A percentile compares a stretch with the other conserved stretches of the same genome.
phyloP scores from a whole-genome alignment of 129 eudicot species.

The Oenanthe sinensis region DNA sequence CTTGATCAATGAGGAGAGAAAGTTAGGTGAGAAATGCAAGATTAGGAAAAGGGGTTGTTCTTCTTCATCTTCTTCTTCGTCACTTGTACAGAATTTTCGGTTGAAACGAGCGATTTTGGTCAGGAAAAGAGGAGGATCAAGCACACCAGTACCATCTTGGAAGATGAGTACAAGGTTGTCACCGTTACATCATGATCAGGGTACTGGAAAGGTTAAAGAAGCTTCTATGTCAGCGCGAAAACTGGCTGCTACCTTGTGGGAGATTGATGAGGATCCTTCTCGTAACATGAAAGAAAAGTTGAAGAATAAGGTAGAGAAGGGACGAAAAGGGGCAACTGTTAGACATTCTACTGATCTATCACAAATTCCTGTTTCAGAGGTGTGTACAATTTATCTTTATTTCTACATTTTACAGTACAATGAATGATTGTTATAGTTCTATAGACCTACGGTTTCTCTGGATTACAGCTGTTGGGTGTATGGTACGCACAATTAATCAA shows the following conservation, averaged over 20 bases:
- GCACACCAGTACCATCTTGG: conserved; percentile 36
- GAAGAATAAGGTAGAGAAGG: conserved; percentile 6
- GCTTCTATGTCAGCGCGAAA: conserved; percentile 36
- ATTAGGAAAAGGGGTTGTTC: conserved; percentile 62
- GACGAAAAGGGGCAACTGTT: conserved; percentile 16
- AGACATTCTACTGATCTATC: conserved; percentile 19
- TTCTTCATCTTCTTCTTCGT: conserved; percentile 61
- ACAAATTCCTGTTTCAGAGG: conserved; percentile 40
- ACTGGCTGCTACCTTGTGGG: conserved; percentile 55
- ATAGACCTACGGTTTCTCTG: background rate
- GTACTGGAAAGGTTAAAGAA: conserved; percentile 25
- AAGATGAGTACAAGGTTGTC: conserved; percentile 28
- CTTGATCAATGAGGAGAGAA: conserved; percentile 22
- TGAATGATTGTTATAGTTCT: background rate
- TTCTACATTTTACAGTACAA: background rate
- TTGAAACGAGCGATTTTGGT: conserved; percentile 47
- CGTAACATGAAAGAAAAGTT: conserved; percentile 10
- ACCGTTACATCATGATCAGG: conserved; percentile 21
- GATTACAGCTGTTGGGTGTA: background rate
- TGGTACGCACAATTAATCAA: background rate
- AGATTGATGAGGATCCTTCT: conserved; percentile 33
- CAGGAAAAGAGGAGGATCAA: conserved; percentile 42
- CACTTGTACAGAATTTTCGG: conserved; percentile 39
- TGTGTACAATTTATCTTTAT: conserved; percentile 4
- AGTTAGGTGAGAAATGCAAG: conserved; percentile 45